Percentiles rank a stretch among this genome's conserved stretches.
Evolutionary conservation across 495 filamentous ascomycete species (phyloP).

Genomic region (Neurospora sp.): DNA sequence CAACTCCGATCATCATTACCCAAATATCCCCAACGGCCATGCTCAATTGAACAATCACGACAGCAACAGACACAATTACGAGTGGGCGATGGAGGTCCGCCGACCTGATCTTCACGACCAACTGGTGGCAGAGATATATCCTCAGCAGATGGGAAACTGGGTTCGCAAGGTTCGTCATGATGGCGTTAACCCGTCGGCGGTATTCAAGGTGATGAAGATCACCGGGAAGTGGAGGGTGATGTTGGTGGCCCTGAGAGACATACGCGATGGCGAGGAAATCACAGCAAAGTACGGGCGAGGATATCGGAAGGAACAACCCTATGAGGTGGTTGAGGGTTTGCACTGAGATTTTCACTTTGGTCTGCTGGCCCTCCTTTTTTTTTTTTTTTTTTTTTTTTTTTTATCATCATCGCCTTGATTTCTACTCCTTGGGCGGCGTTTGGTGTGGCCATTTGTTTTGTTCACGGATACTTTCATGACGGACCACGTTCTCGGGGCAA

Average conservation of each 20-base stretch:
- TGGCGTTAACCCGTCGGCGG: slow-evolving; percentile 8
- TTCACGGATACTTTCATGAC: not conserved
- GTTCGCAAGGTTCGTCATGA: slow-evolving; percentile 20
- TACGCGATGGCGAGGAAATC: slow-evolving; percentile 19
- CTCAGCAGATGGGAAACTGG: slow-evolving; percentile 19
- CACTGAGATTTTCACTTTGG: slow-evolving; percentile 1
- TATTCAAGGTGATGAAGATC: slow-evolving; percentile 14
- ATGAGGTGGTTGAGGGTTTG: slow-evolving; percentile 12
- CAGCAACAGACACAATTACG: not conserved
- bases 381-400: not conserved
- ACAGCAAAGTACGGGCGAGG: slow-evolving; percentile 18
- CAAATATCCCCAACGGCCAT: not conserved
- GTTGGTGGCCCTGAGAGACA: slow-evolving; percentile 12
- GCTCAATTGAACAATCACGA: not conserved
- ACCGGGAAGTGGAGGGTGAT: slow-evolving; percentile 17
- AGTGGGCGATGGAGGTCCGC: slow-evolving; percentile 16
- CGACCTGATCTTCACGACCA: slow-evolving; percentile 14
- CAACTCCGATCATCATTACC: not conserved
- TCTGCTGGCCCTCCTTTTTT: not conserved
- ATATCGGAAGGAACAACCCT: slow-evolving; percentile 9
- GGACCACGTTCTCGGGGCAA: not conserved
- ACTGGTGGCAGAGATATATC: slow-evolving; percentile 19
- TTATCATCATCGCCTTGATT: not conserved
- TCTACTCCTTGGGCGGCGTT: not conserved
- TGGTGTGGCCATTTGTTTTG: not conserved